Evolutionary conservation across 352 stramenopile species (phyloP).

Genomic region (Thraustotheca clavata): DNA sequence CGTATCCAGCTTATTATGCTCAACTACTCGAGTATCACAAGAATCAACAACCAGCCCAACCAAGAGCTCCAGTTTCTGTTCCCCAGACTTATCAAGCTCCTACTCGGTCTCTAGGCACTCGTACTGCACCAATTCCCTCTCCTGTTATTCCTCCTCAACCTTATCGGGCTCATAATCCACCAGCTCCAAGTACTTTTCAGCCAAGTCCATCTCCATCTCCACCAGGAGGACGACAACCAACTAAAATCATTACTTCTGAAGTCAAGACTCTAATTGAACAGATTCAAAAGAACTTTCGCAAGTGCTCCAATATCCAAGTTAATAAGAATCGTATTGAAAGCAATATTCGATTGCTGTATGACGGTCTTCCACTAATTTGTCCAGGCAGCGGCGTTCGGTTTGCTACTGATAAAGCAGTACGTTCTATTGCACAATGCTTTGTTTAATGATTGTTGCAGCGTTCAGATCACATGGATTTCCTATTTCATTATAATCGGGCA

Average conservation of each 20-base stretch:
- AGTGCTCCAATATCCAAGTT: constrained; percentile 31
- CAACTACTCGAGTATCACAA: constrained; percentile 62
- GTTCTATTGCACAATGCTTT: neutral
- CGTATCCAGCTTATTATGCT: constrained; percentile 80
- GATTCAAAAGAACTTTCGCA: constrained; percentile 43
- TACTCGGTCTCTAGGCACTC: too few species aligned
- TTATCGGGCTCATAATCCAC: neutral
- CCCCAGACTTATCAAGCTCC: constrained; percentile 24
- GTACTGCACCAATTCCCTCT: neutral
- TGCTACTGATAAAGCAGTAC: constrained; percentile 49
- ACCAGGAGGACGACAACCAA: neutral
- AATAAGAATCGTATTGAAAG: constrained; percentile 81
- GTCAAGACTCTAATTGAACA: constrained; percentile 85
- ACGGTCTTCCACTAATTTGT: constrained; percentile 67
- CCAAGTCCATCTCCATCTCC: neutral
- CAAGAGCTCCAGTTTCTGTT: constrained; percentile 21
- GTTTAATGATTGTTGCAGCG: constrained; percentile 23
- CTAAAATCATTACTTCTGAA: constrained; percentile 25
- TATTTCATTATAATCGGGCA: constrained; percentile 80
- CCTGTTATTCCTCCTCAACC: neutral
- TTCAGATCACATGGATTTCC: constrained; percentile 74
- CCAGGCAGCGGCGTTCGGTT: constrained; percentile 74
- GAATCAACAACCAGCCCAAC: neutral
- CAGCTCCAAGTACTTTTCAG: neutral
- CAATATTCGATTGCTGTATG: constrained; percentile 81